Percentiles rank a stretch among this genome's conserved stretches.
Conservation (phyloP, 2,329 filamentous ascomycete genomes). For the Hortaea werneckii region DNA sequence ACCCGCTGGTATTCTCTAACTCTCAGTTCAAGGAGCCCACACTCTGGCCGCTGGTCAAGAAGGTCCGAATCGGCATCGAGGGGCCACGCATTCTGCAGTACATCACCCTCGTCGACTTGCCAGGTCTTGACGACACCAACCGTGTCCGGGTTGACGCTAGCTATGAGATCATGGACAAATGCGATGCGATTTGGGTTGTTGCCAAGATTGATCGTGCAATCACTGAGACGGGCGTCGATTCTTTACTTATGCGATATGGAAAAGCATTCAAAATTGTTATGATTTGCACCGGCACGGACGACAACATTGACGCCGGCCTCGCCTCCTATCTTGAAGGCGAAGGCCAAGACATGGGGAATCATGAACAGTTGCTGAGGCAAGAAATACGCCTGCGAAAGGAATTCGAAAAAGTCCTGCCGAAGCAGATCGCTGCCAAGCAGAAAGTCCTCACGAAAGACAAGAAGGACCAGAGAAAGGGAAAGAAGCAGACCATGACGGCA, state of each 20-base stretch:
- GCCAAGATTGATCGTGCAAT: conserved; percentile 9
- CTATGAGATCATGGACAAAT: conserved; percentile 10
- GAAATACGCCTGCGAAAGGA: conserved; percentile 2
- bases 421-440: background rate
- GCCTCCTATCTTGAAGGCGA: conserved; percentile 4
- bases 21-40: conserved; percentile 3
- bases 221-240: conserved; percentile 8
- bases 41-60: conserved; percentile 17
- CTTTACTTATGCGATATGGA: conserved; percentile 11
- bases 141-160: conserved; percentile 9
- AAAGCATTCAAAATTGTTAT: conserved; percentile 12
- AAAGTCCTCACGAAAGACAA: conserved; percentile 3
- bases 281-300: conserved; percentile 15
- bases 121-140: conserved; percentile 17
- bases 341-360: background rate
- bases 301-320: conserved; percentile 6
- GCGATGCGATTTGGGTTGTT: conserved; percentile 17
- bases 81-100: conserved; percentile 10
- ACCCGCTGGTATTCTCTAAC: conserved; percentile 9
- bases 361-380: too few relatives aligned
- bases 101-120: conserved; percentile 17
- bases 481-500: too few relatives aligned
- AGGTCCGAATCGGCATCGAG: conserved; percentile 12
- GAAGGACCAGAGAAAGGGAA: too few relatives aligned
- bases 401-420: conserved; percentile 4